Evolutionary conservation across 2,329 filamentous ascomycete genomes (phyloP).

Genomic region (Bipolaris bicolor): DNA sequence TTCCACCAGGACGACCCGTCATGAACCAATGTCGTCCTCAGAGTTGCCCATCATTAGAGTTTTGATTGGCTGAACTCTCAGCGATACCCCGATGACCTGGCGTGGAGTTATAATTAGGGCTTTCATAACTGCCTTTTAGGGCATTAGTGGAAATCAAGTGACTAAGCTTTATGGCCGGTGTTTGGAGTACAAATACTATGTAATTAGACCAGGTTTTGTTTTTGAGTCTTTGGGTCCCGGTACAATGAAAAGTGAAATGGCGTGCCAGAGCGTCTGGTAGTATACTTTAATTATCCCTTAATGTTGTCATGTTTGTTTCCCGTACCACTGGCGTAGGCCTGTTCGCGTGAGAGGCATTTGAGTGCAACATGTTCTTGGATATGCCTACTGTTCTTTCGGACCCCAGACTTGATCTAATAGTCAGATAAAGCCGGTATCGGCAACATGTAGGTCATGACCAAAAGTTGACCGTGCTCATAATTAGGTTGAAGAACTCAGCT

Average conservation of each 20-base stretch:
- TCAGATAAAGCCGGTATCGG: neutral
- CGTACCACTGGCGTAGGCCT: neutral
- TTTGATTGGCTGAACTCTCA: constrained; percentile 4
- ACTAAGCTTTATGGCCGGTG: neutral
- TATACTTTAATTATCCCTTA: neutral
- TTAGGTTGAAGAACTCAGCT: neutral
- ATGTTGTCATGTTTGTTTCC: neutral
- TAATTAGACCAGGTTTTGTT: constrained; percentile 2
- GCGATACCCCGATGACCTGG: neutral
- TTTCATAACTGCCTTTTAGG: neutral
- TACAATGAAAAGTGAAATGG: neutral
- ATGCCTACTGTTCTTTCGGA: neutral
- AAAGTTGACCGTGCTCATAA: neutral
- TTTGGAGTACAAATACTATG: constrained; percentile 1
- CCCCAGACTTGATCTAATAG: neutral
- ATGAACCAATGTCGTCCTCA: constrained; percentile 5
- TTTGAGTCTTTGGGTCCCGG: neutral
- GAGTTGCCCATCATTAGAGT: neutral
- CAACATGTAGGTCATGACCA: neutral
- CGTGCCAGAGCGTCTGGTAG: neutral
- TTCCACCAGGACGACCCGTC: constrained; percentile 5
- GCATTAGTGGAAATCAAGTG: neutral
- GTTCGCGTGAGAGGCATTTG: neutral
- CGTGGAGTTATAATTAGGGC: neutral
- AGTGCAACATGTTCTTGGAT: neutral